These are phyloP conservation scores for Bolboschoenoplectus hybrid DNA, from an alignment of 202 grass and related monocot genomes.

Conservation along the genomic window DNA sequence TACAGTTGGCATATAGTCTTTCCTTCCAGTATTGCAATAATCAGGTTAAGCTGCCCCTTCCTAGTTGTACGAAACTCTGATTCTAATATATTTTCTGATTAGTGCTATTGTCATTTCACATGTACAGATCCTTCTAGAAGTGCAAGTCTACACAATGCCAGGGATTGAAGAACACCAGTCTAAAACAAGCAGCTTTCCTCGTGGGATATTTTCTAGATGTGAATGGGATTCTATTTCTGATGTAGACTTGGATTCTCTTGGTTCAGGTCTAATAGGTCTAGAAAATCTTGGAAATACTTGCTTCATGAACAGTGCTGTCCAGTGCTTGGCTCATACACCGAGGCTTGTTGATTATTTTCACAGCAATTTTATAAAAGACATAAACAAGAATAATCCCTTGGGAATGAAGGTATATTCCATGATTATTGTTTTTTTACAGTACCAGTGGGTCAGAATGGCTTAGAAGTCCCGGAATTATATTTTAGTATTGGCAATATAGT, in stretches of 20 bases:
- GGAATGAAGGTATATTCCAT: slow-evolving; percentile 82
- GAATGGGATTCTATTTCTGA: slow-evolving; percentile 50
- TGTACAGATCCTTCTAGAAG: slow-evolving; percentile 83
- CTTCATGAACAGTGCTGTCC: slow-evolving; percentile 98
- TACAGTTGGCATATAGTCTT: slow-evolving; percentile 18
- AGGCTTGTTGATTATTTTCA: slow-evolving; percentile 91
- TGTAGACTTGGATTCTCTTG: slow-evolving; percentile 54
- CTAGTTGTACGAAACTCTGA: slow-evolving; percentile 28
- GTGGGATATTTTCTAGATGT: slow-evolving; percentile 51
- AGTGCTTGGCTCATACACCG: slow-evolving; percentile 90
- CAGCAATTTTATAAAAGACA: slow-evolving; percentile 79
- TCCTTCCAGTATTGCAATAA: not conserved
- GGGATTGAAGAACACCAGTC: slow-evolving; percentile 42
- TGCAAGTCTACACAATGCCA: slow-evolving; percentile 87
- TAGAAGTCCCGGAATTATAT: not conserved
- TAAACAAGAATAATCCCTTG: slow-evolving; percentile 84
- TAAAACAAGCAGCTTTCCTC: slow-evolving; percentile 36
- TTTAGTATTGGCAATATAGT: not conserved
- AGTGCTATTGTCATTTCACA: slow-evolving; percentile 29
- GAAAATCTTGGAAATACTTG: slow-evolving; percentile 99
- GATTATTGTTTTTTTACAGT: not conserved
- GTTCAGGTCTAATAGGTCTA: slow-evolving; percentile 79
- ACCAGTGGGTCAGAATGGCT: not conserved
- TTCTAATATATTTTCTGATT: slow-evolving; percentile 12
- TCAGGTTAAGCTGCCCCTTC: not conserved